These are phyloP conservation scores for Limonomyces culmigenus DNA, from an alignment of 1,284 basidiomycete species.

Conservation along the genomic window DNA sequence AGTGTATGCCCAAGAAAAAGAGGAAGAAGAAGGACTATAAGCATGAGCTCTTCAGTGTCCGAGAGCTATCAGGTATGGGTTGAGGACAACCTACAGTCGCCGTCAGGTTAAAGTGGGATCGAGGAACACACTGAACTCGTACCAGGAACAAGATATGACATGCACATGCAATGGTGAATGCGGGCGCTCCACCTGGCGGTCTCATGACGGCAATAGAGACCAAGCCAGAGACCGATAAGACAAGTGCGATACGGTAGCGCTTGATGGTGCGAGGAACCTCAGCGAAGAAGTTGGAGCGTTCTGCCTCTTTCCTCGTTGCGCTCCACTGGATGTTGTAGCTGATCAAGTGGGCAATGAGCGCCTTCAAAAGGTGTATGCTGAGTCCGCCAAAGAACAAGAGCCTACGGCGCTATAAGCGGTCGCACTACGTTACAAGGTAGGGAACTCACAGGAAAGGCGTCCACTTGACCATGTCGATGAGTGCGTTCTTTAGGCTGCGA, in stretches of 20 bases:
- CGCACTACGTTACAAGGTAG: slow-evolving; percentile 6
- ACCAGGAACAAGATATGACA: slow-evolving; percentile 40
- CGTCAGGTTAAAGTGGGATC: slow-evolving; percentile 20
- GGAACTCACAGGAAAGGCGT: slow-evolving; percentile 24
- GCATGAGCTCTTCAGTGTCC: slow-evolving; percentile 17
- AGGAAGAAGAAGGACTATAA: not conserved
- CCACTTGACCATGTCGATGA: slow-evolving; percentile 29
- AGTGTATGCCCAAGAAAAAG: not conserved
- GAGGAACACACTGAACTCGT: slow-evolving; percentile 27
- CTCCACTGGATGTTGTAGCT: slow-evolving; percentile 41
- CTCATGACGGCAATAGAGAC: slow-evolving; percentile 22
- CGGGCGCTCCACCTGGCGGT: slow-evolving; percentile 27
- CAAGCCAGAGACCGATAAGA: slow-evolving; percentile 23
- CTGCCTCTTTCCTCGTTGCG: slow-evolving; percentile 29
- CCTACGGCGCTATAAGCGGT: slow-evolving; percentile 14
- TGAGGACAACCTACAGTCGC: slow-evolving; percentile 27
- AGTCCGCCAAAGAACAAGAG: slow-evolving; percentile 40
- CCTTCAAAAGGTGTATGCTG: slow-evolving; percentile 26
- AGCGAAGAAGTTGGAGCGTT: slow-evolving; percentile 40
- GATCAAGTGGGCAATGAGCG: slow-evolving; percentile 33
- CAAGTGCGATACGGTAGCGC: slow-evolving; percentile 28
- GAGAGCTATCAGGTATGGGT: slow-evolving; percentile 33
- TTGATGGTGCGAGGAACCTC: slow-evolving; percentile 37
- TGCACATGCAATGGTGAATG: slow-evolving; percentile 47
- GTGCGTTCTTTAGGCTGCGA: slow-evolving; percentile 14